phyloP scores from a whole-genome alignment of 192 early-diverging fungal species.

The Rhizoclosmatium sp. region DNA sequence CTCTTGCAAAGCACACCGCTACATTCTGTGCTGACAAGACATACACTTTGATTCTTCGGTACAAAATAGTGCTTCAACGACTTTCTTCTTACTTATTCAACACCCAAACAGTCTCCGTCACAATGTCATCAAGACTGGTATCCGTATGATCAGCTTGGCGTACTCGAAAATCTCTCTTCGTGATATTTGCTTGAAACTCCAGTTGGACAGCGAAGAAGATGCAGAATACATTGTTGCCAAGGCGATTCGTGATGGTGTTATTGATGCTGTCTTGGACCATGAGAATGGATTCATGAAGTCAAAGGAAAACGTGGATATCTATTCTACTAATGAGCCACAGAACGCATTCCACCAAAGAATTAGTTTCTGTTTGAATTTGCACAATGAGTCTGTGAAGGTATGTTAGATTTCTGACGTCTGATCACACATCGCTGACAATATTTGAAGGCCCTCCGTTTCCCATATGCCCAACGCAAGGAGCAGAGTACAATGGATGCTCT shows the following conservation, averaged over 20 bases:
- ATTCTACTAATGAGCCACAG: conserved; percentile 97
- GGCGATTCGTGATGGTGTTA: conserved; percentile 97
- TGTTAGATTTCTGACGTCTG: background rate
- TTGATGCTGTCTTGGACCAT: conserved; percentile 97
- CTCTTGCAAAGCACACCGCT: conserved; percentile 73
- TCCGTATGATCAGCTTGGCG: conserved; percentile 94
- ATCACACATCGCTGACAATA: background rate
- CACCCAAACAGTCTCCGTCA: conserved; percentile 75
- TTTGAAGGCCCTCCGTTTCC: conserved; percentile 90
- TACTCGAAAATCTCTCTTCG: conserved; percentile 96
- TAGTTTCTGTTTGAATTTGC: conserved; percentile 92
- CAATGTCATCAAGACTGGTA: conserved; percentile 99
- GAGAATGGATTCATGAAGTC: conserved; percentile 91
- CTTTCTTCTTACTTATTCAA: conserved; percentile 14
- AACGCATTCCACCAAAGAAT: conserved; percentile 94
- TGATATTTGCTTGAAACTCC: conserved; percentile 96
- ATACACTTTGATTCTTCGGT: conserved; percentile 88
- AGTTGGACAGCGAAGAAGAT: conserved; percentile 97
- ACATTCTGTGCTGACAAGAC: conserved; percentile 90
- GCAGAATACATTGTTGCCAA: conserved; percentile 99
- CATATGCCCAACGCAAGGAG: conserved; percentile 87
- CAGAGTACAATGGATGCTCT: conserved; percentile 79
- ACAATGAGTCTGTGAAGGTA: conserved; percentile 93
- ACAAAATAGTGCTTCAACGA: conserved; percentile 13
- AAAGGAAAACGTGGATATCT: conserved; percentile 94